Percentiles rank a stretch among this genome's conserved stretches.
These are phyloP conservation scores for Silene conica DNA, from an alignment of 148 eudicot genomes.

Conservation along the genomic window DNA sequence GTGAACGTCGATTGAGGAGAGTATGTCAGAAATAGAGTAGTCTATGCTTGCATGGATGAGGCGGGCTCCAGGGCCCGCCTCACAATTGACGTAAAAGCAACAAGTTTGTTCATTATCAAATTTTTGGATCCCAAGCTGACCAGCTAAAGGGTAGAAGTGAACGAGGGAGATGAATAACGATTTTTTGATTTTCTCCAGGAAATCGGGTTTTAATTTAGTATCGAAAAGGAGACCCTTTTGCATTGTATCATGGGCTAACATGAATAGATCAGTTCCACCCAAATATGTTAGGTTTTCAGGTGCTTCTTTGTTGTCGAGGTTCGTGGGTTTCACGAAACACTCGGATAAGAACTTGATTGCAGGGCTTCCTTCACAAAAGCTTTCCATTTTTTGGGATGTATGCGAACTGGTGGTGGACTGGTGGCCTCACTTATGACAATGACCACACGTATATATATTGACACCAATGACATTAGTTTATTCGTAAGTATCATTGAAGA, in stretches of 20 bases:
- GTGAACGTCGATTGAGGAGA: constrained; percentile 19
- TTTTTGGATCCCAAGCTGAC: neutral
- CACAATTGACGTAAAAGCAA: constrained; percentile 18
- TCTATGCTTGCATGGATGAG: constrained; percentile 33
- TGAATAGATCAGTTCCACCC: neutral
- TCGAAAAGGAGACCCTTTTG: constrained; percentile 23
- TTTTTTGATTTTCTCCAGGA: constrained; percentile 6
- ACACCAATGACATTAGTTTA: too few species aligned
- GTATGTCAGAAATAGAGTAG: constrained; percentile 21
- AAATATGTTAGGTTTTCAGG: constrained; percentile 1
- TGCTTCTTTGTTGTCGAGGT: neutral
- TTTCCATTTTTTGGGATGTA: neutral
- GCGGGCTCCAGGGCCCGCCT: constrained; percentile 38
- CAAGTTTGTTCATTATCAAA: neutral
- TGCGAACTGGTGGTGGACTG: too few species aligned
- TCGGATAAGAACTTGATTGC: constrained; percentile 14
- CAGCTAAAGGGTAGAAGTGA: constrained; percentile 19
- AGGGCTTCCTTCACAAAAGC: constrained; percentile 12
- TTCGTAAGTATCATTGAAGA: too few species aligned
- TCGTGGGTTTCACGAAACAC: constrained; percentile 21
- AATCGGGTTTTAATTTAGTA: neutral
- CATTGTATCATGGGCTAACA: constrained; percentile 12
- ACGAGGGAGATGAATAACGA: constrained; percentile 9
- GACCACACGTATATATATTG: too few species aligned
- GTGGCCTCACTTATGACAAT: too few species aligned